Evolutionary conservation across 2,329 filamentous ascomycete species (phyloP).

Genomic region (Arthrobotrys sinensis): DNA sequence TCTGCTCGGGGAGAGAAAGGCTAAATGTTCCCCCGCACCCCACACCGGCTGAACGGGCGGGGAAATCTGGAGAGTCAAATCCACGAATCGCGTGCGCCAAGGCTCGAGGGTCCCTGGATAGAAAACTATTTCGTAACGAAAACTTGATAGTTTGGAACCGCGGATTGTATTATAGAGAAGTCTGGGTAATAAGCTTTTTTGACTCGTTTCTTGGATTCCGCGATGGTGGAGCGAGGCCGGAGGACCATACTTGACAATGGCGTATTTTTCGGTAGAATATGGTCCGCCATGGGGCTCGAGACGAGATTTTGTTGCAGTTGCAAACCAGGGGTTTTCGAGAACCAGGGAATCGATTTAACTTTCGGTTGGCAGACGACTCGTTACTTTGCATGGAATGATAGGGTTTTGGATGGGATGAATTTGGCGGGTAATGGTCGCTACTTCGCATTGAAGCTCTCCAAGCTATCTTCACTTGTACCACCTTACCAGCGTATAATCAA

Average conservation of each 20-base stretch:
- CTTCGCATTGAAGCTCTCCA: not conserved
- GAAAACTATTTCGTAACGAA: conserved; percentile 18
- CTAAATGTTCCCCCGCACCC: conserved; percentile 52
- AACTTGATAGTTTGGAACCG: not conserved
- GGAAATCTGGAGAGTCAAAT: conserved; percentile 52
- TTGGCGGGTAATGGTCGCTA: not conserved
- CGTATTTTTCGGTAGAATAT: conserved; percentile 30
- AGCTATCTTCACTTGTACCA: not conserved
- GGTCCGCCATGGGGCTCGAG: conserved; percentile 38
- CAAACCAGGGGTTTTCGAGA: not conserved
- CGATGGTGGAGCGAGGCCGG: conserved; percentile 9
- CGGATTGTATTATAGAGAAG: not conserved
- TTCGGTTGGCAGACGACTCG: conserved; percentile 1
- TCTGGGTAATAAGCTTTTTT: conserved; percentile 25
- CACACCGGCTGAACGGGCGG: conserved; percentile 48
- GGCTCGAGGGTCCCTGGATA: conserved; percentile 16
- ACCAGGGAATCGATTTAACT: not conserved
- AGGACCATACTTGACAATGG: not conserved
- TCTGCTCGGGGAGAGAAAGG: conserved; percentile 7
- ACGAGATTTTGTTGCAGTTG: conserved; percentile 31
- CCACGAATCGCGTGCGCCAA: conserved; percentile 57
- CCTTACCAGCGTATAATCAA: not conserved
- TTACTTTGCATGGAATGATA: not conserved
- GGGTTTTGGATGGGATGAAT: not conserved
- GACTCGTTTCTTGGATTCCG: conserved; percentile 11